phyloP scores from a whole-genome alignment of 129 eudicot genomes.

The Pseudognaphalium luteoalbum region DNA sequence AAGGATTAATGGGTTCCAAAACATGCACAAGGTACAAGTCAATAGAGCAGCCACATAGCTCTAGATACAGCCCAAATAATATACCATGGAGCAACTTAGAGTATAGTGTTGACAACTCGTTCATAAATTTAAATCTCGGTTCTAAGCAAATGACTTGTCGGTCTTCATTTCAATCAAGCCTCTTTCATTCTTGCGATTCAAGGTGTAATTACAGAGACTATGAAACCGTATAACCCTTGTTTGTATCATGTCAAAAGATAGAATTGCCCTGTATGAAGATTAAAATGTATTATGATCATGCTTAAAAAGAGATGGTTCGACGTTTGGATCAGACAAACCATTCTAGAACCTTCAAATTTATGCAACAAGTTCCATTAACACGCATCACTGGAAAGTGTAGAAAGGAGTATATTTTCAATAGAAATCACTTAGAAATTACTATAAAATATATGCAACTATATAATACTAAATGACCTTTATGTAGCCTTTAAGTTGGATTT shows the following conservation, averaged over 20 bases:
- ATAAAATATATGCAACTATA: background rate
- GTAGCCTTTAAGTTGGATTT: background rate
- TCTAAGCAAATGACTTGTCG: background rate
- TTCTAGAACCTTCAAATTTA: background rate
- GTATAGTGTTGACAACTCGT: background rate
- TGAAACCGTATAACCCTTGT: background rate
- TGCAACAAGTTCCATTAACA: background rate
- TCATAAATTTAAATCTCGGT: background rate
- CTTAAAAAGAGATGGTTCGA: conserved; percentile 2
- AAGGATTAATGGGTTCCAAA: background rate
- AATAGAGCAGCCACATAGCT: background rate
- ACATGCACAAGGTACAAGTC: background rate
- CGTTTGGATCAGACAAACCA: background rate
- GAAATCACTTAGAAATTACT: background rate
- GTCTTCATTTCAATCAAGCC: background rate
- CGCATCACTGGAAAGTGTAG: background rate
- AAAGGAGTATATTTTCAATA: background rate
- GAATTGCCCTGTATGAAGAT: background rate
- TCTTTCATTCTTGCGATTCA: background rate
- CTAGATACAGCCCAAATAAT: background rate
- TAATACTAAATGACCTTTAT: background rate
- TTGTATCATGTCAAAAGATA: conserved; percentile 18
- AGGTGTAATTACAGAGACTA: background rate
- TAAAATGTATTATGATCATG: background rate
- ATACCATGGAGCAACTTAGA: background rate